Conservation (phyloP, 805 yeast genomes). For the Yarrowia sp. region DNA sequence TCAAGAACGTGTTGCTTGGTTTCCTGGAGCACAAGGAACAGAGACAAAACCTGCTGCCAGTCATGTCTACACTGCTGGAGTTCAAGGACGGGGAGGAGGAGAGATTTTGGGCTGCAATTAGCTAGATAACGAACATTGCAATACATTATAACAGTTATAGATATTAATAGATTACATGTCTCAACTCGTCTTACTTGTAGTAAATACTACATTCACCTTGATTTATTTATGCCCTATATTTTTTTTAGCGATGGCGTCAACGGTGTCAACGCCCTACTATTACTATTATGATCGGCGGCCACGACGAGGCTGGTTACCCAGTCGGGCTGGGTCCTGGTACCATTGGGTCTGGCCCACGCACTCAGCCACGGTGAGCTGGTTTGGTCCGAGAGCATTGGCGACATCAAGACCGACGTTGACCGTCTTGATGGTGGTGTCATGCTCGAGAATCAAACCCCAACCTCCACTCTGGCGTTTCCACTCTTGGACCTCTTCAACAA, state of each 20-base stretch:
- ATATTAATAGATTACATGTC: not conserved
- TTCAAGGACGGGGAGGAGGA: conserved; percentile 70
- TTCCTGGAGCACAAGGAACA: conserved; percentile 93
- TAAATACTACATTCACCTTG: not conserved
- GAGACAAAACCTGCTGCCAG: conserved; percentile 79
- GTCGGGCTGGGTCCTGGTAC: conserved; percentile 32
- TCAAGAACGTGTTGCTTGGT: conserved; percentile 87
- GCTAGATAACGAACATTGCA: not conserved
- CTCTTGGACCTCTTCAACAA: conserved; percentile 52
- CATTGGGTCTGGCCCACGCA: conserved; percentile 58
- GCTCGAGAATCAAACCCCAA: conserved; percentile 77
- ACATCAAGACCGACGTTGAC: conserved; percentile 67
- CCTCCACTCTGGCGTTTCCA: conserved; percentile 46
- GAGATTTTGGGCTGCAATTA: conserved; percentile 56
- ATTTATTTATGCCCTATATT: not conserved
- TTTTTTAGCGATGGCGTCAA: not conserved
- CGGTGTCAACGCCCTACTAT: not conserved
- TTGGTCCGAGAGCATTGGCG: conserved; percentile 51
- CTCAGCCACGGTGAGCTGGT: conserved; percentile 74
- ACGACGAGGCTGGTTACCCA: not conserved
- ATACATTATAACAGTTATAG: not conserved
- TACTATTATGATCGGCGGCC: not conserved
- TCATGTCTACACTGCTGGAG: conserved; percentile 69
- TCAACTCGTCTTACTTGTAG: not conserved
- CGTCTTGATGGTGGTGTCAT: conserved; percentile 68